Evolutionary conservation across 2,329 filamentous ascomycete genomes (phyloP).

Genomic region (Xylariaceae sp.): DNA sequence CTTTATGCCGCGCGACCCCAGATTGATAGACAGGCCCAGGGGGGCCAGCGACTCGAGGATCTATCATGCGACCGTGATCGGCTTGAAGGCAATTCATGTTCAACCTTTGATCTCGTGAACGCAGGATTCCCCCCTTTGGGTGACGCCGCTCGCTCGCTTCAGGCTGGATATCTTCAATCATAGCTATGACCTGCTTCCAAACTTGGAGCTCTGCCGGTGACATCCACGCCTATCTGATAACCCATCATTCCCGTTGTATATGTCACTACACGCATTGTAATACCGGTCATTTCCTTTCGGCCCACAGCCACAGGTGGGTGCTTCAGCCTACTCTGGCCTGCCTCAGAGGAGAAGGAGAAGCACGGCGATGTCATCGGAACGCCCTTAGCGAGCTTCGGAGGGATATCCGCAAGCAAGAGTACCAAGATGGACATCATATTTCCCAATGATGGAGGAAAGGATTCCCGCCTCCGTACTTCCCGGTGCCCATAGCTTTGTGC

Average conservation of each 20-base stretch:
- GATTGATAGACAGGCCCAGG: slow-evolving; percentile 30
- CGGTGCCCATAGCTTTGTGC: slow-evolving; percentile 35
- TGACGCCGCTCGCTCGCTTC: too few relatives aligned
- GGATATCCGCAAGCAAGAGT: slow-evolving; percentile 1
- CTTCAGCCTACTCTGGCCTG: neutral
- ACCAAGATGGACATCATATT: slow-evolving; percentile 14
- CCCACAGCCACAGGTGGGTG: neutral
- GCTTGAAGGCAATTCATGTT: slow-evolving; percentile 16
- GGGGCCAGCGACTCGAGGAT: slow-evolving; percentile 36
- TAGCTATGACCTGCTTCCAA: neutral
- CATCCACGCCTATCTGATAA: neutral
- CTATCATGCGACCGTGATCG: slow-evolving; percentile 23
- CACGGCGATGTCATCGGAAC: neutral
- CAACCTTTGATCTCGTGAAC: slow-evolving; percentile 6
- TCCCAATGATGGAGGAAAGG: slow-evolving; percentile 19
- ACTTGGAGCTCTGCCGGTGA: neutral
- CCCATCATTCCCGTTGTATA: neutral
- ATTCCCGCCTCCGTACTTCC: slow-evolving; percentile 33
- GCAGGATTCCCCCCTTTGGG: neutral
- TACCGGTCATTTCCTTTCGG: neutral
- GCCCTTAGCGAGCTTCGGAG: neutral
- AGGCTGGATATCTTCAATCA: neutral
- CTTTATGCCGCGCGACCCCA: slow-evolving; percentile 31
- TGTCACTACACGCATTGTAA: neutral
- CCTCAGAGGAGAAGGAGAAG: neutral